Conservation (phyloP, 2,329 filamentous ascomycete species). For the Esteya vermicola region DNA sequence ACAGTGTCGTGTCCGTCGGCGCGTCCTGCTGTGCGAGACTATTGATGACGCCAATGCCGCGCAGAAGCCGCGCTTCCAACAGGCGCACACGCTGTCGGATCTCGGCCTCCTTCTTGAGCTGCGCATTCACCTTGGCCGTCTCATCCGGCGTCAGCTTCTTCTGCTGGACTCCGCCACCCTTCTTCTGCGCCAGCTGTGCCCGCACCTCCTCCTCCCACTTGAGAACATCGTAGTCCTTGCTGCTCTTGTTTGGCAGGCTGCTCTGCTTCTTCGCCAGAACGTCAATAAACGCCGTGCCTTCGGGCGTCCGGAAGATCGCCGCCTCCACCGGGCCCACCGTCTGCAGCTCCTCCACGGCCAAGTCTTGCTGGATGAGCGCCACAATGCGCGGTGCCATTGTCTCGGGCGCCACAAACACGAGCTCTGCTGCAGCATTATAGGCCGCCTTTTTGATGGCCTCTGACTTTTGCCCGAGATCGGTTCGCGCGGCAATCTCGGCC, state of each 20-base stretch:
- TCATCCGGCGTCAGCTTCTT: conserved; percentile 89
- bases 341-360: conserved; percentile 55
- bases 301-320: conserved; percentile 81
- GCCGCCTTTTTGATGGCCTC: conserved; percentile 50
- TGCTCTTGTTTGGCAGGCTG: conserved; percentile 66
- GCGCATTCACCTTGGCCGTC: conserved; percentile 76
- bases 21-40: conserved; percentile 74
- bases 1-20: conserved; percentile 74
- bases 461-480: conserved; percentile 33
- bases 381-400: conserved; percentile 64
- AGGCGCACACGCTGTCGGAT: conserved; percentile 61
- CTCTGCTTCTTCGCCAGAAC: conserved; percentile 73
- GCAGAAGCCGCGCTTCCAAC: conserved; percentile 56
- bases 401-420: conserved; percentile 87
- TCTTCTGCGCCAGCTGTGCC: conserved; percentile 80
- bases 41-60: conserved; percentile 75
- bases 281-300: conserved; percentile 80
- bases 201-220: conserved; percentile 96
- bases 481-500: conserved; percentile 44
- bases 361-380: conserved; percentile 56
- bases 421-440: conserved; percentile 72
- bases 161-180: conserved; percentile 70
- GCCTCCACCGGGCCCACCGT: conserved; percentile 75
- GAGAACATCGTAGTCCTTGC: conserved; percentile 86
- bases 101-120: conserved; percentile 71